These are phyloP conservation scores for Alternaria sp. DNA, from an alignment of 2,329 filamentous ascomycete species.

Conservation along the genomic window DNA sequence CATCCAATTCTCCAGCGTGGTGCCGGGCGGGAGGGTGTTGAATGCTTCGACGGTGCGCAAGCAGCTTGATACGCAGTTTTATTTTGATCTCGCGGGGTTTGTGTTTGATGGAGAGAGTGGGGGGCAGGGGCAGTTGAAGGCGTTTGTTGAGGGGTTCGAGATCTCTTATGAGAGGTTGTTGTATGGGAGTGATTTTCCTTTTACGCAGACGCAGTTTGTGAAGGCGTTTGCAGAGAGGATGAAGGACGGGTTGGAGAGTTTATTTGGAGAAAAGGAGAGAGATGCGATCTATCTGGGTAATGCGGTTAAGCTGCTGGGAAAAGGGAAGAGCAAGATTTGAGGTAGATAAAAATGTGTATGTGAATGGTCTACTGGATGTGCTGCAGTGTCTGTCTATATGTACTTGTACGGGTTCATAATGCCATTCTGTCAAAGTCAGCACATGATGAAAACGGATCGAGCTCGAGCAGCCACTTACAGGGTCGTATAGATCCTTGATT, in stretches of 20 bases:
- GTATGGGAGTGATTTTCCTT: conserved; percentile 63
- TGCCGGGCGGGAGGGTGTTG: conserved; percentile 43
- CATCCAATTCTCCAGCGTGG: conserved; percentile 48
- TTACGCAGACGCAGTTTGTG: conserved; percentile 51
- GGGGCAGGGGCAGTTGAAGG: conserved; percentile 54
- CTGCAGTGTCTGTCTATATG: conserved; percentile 58
- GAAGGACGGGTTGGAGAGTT: conserved; percentile 49
- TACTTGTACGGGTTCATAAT: conserved; percentile 99
- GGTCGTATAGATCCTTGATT: conserved; percentile 92
- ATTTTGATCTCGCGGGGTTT: conserved; percentile 62
- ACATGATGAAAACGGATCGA: conserved; percentile 10
- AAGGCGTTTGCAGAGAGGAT: conserved; percentile 49
- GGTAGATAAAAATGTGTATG: neutral
- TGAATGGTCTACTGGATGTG: conserved; percentile 3
- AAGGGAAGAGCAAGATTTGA: conserved; percentile 3
- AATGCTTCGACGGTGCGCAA: conserved; percentile 35
- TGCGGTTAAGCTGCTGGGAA: conserved; percentile 42
- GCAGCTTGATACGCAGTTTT: conserved; percentile 53
- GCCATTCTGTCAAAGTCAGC: conserved; percentile 70
- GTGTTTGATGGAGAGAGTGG: conserved; percentile 51
- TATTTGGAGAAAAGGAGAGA: conserved; percentile 48
- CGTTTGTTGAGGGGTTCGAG: conserved; percentile 53
- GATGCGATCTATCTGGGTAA: conserved; percentile 50
- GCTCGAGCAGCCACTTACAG: conserved; percentile 65
- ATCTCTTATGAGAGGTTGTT: conserved; percentile 50